A percentile compares a stretch with the other conserved stretches of the same genome.
These are phyloP conservation scores for Yarrowia sp. DNA, from an alignment of 805 yeast species.

Conservation along the genomic window DNA sequence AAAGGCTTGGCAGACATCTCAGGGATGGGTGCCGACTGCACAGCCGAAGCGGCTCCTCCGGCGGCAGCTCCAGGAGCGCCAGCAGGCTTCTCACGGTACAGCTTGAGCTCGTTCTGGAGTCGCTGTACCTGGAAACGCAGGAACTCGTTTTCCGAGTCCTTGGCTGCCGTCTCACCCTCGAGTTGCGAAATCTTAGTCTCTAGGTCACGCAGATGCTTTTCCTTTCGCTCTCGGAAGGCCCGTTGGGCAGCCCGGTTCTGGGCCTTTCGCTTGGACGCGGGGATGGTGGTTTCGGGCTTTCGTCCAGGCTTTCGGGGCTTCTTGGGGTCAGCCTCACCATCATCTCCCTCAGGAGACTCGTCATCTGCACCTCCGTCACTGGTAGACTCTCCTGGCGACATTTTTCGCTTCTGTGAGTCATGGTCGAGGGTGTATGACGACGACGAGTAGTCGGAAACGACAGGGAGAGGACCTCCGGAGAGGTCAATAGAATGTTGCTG, in stretches of 20 bases:
- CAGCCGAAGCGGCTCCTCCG: slow-evolving; percentile 26
- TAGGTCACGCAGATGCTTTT: slow-evolving; percentile 75
- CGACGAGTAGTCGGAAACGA: neutral
- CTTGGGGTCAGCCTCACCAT: slow-evolving; percentile 10
- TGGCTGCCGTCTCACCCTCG: slow-evolving; percentile 68
- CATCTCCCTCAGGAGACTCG: slow-evolving; percentile 16
- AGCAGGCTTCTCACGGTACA: slow-evolving; percentile 46
- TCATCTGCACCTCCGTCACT: slow-evolving; percentile 16
- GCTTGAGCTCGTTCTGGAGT: slow-evolving; percentile 65
- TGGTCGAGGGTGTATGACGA: neutral
- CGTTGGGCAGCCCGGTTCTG: slow-evolving; percentile 98
- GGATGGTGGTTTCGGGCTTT: slow-evolving; percentile 72
- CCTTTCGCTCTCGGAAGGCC: slow-evolving; percentile 93
- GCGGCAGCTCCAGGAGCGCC: neutral
- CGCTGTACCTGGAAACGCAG: slow-evolving; percentile 72
- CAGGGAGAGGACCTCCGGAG: neutral
- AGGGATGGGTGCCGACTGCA: slow-evolving; percentile 1
- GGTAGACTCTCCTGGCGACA: slow-evolving; percentile 3
- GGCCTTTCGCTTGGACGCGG: slow-evolving; percentile 86
- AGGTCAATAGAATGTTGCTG: neutral
- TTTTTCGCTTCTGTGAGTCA: slow-evolving; percentile 1
- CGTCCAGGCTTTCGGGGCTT: slow-evolving; percentile 57
- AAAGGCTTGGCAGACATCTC: slow-evolving; percentile 34
- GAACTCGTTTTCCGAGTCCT: slow-evolving; percentile 67
- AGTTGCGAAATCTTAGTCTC: slow-evolving; percentile 71